Evolutionary conservation across 306 rosid species (phyloP), one percentile per base, ranked within the genome.

Genomic region (Elaeagnus macrophylla): DNA sequence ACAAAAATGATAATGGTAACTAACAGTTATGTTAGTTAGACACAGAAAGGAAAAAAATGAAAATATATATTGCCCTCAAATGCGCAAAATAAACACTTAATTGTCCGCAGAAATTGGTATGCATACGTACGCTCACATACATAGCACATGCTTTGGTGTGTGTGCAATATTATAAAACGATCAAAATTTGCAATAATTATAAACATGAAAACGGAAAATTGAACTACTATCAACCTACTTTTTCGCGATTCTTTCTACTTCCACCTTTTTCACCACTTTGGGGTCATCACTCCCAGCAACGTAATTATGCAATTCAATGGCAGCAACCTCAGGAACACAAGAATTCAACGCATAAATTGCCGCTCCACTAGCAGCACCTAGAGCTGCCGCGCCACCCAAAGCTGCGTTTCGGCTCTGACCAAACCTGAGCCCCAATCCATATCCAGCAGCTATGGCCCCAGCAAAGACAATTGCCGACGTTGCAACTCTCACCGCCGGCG

Each of bases 361-460:
- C 0, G 94, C 94, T 0, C 89, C 96, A 3, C 95, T 77, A 0
- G 89, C 94, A 0, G 77, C 88, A 5, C 91, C 96, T 1, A 87
- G 73, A n/a, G 74, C 99, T 0, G 78, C 88, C 0, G 99, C 96
- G 2, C 95, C 99, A 0, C 96, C 96, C 3, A 80, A 38, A 3
- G 96, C 95, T 0, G 94, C 79, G 49, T 65, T 72, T 20, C 74
- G 77, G 10, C 75, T 69, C 52, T 79, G 78, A 0, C 89, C 85
- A 13, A 93, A 64, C 39, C 82, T 67, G 1, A 77, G 64, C 32
- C 99, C 96, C 40, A 93, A 43, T 19, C 99, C 95, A 43, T 82
- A 84, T 0, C 99, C 99, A 2, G 96, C 99, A 0, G 94, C 94
- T 0, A 70, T 69, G 7, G 96, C 95, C 12, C 95, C 89, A 25